A percentile compares a stretch with the other conserved stretches of the same genome.
Conservation (phyloP, 805 yeast species). For the Schwanniomyces vanrijiae region DNA sequence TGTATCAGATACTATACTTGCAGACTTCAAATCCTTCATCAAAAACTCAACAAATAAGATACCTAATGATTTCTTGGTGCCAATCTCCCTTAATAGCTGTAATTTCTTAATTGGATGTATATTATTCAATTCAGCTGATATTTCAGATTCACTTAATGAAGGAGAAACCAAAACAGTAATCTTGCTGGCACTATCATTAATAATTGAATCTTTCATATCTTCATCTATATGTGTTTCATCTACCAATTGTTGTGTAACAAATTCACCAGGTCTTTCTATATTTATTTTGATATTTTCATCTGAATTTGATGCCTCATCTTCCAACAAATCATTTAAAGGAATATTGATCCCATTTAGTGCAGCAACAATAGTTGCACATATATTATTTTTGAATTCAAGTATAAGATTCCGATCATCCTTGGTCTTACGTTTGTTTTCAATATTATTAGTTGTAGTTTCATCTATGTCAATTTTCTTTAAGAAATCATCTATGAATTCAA, state of each 20-base stretch:
- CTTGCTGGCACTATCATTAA: constrained; percentile 47
- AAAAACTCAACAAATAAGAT: constrained; percentile 53
- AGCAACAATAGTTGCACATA: constrained; percentile 55
- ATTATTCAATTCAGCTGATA: constrained; percentile 40
- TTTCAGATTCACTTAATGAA: constrained; percentile 41
- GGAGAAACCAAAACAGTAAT: constrained; percentile 49
- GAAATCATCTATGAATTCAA: constrained; percentile 46
- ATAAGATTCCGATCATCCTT: constrained; percentile 41
- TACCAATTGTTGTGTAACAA: constrained; percentile 27
- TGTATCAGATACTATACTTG: constrained; percentile 11
- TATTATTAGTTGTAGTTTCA: constrained; percentile 32
- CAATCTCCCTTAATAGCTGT: constrained; percentile 45
- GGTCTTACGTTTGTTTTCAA: constrained; percentile 31
- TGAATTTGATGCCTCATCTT: constrained; percentile 13
- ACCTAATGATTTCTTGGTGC: constrained; percentile 54
- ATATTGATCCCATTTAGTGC: constrained; percentile 39
- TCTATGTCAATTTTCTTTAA: constrained; percentile 45
- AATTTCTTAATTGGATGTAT: constrained; percentile 43
- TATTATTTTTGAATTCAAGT: constrained; percentile 50
- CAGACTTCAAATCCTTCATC: constrained; percentile 15
- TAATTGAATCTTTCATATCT: constrained; percentile 24
- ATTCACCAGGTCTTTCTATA: constrained; percentile 35
- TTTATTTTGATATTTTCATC: constrained; percentile 8
- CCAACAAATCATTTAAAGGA: constrained; percentile 27
- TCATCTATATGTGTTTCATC: constrained; percentile 11